A percentile compares a stretch with the other conserved stretches of the same genome.
phyloP scores from a whole-genome alignment of 129 eudicot genomes.

The Arctium lappa region DNA sequence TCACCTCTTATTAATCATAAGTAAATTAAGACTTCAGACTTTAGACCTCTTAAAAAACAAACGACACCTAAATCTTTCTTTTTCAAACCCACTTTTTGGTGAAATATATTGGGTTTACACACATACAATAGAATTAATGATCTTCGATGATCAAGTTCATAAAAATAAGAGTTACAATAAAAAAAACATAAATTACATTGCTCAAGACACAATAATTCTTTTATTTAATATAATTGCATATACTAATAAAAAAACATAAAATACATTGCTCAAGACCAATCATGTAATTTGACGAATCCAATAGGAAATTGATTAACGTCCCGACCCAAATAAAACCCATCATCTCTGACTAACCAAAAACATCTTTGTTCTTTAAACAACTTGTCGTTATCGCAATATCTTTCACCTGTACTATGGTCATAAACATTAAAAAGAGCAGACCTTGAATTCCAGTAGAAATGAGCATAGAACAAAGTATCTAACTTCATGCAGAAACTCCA shows the following conservation, averaged over 20 bases:
- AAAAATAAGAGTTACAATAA: no score
- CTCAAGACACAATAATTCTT: no score
- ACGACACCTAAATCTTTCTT: no score
- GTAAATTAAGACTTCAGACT: no score
- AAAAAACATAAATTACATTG: no score
- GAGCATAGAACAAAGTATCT: neutral
- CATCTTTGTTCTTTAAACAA: neutral
- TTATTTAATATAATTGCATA: neutral
- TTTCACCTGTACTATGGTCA: neutral
- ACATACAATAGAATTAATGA: no score
- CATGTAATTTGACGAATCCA: constrained; percentile 19
- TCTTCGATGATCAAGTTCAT: no score
- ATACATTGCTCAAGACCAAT: constrained; percentile 9
- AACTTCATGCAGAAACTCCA: neutral
- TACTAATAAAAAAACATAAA: neutral
- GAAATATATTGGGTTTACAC: no score
- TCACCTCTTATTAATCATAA: no score
- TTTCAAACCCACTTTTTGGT: no score
- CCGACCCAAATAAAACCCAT: constrained; percentile 10
- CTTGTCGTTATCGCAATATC: neutral
- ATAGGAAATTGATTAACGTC: neutral
- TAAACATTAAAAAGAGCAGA: neutral
- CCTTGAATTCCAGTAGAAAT: constrained; percentile 1
- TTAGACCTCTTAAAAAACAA: no score
- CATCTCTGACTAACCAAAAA: constrained; percentile 22